A percentile compares a stretch with the other conserved stretches of the same genome.
phyloP scores from a whole-genome alignment of 371 early-diverging fungal species.

The Circinella umbellata region DNA sequence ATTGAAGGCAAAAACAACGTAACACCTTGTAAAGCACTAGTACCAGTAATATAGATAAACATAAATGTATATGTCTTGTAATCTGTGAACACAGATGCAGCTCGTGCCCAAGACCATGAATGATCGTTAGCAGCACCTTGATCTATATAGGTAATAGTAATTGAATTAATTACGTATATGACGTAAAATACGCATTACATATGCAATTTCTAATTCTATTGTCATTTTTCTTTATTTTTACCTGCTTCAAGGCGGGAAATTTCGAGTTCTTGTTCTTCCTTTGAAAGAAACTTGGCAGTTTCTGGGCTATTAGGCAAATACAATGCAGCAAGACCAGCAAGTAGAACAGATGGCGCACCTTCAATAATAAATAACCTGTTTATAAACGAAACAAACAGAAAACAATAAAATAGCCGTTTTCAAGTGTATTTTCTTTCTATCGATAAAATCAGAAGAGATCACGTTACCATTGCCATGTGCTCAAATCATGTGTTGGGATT shows the following conservation, averaged over 20 bases:
- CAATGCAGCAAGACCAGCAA: slow-evolving; percentile 42
- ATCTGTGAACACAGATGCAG: slow-evolving; percentile 41
- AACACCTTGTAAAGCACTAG: slow-evolving; percentile 46
- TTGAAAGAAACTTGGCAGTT: slow-evolving; percentile 57
- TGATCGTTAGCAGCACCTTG: slow-evolving; percentile 46
- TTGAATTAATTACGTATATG: neutral
- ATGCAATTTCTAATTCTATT: no score
- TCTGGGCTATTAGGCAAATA: slow-evolving; percentile 64
- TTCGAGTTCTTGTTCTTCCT: slow-evolving; percentile 56
- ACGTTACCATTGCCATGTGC: slow-evolving; percentile 47
- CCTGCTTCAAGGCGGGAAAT: slow-evolving; percentile 46
- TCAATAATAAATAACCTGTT: slow-evolving; percentile 61
- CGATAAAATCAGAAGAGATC: no score
- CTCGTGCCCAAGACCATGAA: slow-evolving; percentile 49
- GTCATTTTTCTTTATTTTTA: slow-evolving; percentile 12
- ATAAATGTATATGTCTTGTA: slow-evolving; percentile 46
- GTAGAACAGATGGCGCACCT: slow-evolving; percentile 49
- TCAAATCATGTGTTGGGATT: slow-evolving; percentile 29
- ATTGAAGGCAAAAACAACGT: slow-evolving; percentile 48
- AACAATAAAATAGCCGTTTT: no score
- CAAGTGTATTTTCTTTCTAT: no score
- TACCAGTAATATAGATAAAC: slow-evolving; percentile 44
- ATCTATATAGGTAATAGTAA: slow-evolving; percentile 23
- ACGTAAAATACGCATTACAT: neutral
- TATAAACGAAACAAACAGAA: neutral